Evolutionary conservation across 805 yeast species (phyloP).

Genomic region (Myxozyma lipomycoides): DNA sequence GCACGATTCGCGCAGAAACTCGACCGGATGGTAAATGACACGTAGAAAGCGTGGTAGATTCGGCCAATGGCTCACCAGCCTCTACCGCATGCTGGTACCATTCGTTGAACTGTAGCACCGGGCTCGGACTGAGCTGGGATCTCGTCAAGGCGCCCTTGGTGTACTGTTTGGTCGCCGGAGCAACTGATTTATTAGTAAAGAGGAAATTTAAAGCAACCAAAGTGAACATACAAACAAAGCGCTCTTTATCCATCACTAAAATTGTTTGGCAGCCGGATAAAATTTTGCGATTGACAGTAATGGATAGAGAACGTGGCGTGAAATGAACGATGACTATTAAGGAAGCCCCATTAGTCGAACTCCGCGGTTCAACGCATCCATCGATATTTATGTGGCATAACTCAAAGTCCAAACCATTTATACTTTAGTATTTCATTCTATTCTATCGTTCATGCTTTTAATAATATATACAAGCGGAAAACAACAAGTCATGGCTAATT

Average conservation of each 20-base stretch:
- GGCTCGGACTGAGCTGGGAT: conserved; percentile 51
- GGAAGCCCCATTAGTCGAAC: no score
- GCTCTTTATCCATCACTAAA: conserved; percentile 18
- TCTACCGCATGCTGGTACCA: conserved; percentile 81
- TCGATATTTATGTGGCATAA: no score
- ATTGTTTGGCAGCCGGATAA: background rate
- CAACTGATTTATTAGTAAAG: conserved; percentile 22
- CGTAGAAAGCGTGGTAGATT: conserved; percentile 81
- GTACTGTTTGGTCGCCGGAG: conserved; percentile 55
- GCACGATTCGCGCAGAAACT: conserved; percentile 76
- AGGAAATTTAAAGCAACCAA: no score
- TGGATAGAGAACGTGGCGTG: background rate
- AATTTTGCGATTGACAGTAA: background rate
- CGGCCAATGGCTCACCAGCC: conserved; percentile 52
- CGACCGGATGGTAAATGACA: conserved; percentile 87
- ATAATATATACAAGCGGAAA: no score
- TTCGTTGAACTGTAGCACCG: conserved; percentile 69
- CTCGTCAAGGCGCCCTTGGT: conserved; percentile 60
- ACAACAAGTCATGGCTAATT: no score
- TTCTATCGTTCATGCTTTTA: no score
- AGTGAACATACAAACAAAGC: conserved; percentile 21
- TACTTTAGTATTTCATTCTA: no score
- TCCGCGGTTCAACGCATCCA: no score
- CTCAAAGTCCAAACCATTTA: no score
- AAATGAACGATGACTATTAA: no score